A percentile compares a stretch with the other conserved stretches of the same genome.
Evolutionary conservation across 768 basidiomycete species (phyloP).

Genomic region (Kwoniella sp.): DNA sequence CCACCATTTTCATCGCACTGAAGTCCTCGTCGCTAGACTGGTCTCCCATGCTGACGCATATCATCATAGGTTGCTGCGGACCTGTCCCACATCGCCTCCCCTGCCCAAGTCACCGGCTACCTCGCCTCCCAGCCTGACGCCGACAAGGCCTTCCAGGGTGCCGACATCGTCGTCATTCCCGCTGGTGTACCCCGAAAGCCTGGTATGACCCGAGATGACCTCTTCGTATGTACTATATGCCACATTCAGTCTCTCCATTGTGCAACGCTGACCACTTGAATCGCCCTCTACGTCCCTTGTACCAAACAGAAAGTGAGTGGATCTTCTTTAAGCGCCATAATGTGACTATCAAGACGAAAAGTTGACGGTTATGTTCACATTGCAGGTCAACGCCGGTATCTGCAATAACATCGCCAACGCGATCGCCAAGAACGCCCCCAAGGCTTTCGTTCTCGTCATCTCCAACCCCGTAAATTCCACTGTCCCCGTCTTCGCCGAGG

Average conservation of each 20-base stretch:
- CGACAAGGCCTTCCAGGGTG: conserved; percentile 74
- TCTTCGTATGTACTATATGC: conserved; percentile 54
- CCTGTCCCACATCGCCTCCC: conserved; percentile 89
- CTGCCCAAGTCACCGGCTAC: conserved; percentile 67
- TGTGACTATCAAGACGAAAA: background rate
- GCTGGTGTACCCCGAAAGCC: conserved; percentile 99
- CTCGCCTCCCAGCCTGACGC: conserved; percentile 51
- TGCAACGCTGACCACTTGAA: conserved; percentile 1
- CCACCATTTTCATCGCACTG: too few species aligned
- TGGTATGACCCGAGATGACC: conserved; percentile 57
- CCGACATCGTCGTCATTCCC: conserved; percentile 92
- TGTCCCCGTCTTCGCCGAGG: conserved; percentile 92
- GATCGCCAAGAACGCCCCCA: conserved; percentile 79
- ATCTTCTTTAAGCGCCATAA: background rate
- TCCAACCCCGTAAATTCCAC: conserved; percentile 93
- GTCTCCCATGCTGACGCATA: background rate
- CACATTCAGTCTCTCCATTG: too few species aligned
- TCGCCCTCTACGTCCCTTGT: too few species aligned
- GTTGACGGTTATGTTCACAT: conserved; percentile 7
- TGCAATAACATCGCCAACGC: conserved; percentile 92
- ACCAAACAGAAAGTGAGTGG: conserved; percentile 27
- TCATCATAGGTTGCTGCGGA: conserved; percentile 73
- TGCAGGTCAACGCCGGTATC: conserved; percentile 89
- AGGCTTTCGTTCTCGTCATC: conserved; percentile 93
- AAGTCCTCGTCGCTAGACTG: background rate